Evolutionary conservation across 352 stramenopile species (phyloP), one percentile per base, ranked within the genome.

Genomic region (Phytophthora nicotianae): DNA sequence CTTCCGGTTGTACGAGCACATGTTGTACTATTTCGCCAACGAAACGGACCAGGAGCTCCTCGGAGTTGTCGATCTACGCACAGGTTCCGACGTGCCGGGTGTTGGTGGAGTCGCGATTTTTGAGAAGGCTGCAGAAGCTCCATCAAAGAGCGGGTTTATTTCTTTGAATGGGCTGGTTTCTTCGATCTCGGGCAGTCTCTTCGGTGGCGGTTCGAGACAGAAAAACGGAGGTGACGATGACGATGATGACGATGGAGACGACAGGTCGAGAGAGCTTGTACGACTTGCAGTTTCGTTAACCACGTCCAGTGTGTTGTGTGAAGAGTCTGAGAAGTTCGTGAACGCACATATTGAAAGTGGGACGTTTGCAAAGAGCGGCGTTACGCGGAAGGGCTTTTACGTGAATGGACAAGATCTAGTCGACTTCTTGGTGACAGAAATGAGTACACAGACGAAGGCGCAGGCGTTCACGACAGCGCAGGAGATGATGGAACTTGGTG

Each of bases 21-120:
- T 95, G 83, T 54, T 96, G 24, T 96, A 94, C 71, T 96, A 95
- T 62, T 96, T 96, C 50, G 75, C 81, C 16, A 90, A 77, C n/a
- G 85, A 95, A 57, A 80, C 75, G 0, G 88, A 96, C 37, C 85
- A 95, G 61, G 86, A 93, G 42, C 60, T 96, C 8, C 70, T 94
- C 1, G 88, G 88, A 45, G 86, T 96, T 48, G 86, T 96, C 33
- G 86, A 96, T 62, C 53, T 96, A 23, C 75, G 83, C 3, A 70
- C 79, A 9, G 86, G 83, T 1, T 87, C 75, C 21, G 78, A 91
- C 58, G 67, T 92, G 6, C 79, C 86, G 4, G 86, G 86, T 26
- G 76, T 81, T n/a, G 82, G 83, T 29, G 82, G 81, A 13, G 83
- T 95, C 29, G 85, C 86, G 7, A 93, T 95, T 67, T 91, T 93